Base-by-base conservation (phyloP, 345 rosid genomes). In the Microthlaspi erraticum region DNA sequence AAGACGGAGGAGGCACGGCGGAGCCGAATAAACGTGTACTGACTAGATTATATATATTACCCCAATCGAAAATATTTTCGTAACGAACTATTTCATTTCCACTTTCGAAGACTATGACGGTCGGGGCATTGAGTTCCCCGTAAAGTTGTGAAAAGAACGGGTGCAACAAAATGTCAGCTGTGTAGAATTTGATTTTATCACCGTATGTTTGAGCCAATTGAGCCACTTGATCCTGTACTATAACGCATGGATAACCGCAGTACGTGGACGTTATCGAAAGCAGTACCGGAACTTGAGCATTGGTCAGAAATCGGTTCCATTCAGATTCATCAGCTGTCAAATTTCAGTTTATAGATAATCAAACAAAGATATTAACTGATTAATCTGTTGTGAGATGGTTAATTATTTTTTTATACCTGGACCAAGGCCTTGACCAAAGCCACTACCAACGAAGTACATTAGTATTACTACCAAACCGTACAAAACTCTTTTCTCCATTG, bases 341-440 rank as follows among this genome's bases (percentile, higher is more conserved):
- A 26, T 26, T 44, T 57, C 73, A 34, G 34, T 68, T 17, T 56
- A 20, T 57, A 23, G 29, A 55, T 34, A 13, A 45, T 68, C 29
- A 55, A 33, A 56, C 29, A 26, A 33, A 34, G 2, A 44, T 10
- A 5, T 43, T 68, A 32, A 17, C 9, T 42, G 17, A 33, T 44
- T 32, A 26, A 5, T 38, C 4, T 10, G 20, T 43, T 26, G 33
- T 19, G 36, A n/a, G 33, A 33, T 44, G 34, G 46, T 45, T 55
- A 36, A 18, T 2, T 26, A 2, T 26, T 43, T 34, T 34, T 57
- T 26, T 26, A 26, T 26, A 57, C 73, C 73, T 57, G 57, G 65
- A 57, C 73, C 20, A 44, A 8, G 34, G 17, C 64, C 73, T 57
- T 68, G 65, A 57, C 73, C 20, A 44, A 8, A 44, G 17, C 64